Conservation (phyloP, 805 yeast genomes). For the Candida hispaniensis region DNA sequence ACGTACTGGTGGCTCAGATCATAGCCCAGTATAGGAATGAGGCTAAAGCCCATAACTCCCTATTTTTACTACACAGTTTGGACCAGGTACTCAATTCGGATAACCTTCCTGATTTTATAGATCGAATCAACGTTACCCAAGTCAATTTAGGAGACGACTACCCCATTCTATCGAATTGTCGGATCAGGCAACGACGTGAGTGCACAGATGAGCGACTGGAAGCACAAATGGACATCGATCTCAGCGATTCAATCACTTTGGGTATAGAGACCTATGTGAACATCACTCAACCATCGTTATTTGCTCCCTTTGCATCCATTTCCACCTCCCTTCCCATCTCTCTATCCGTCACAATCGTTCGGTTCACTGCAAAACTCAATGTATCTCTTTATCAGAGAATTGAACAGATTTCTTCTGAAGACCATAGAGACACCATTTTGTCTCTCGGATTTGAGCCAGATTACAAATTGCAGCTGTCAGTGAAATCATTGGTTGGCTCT, state of each 20-base stretch:
- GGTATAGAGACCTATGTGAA: slow-evolving; percentile 75
- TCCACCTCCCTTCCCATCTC: slow-evolving; percentile 83
- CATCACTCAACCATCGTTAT: slow-evolving; percentile 61
- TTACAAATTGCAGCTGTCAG: slow-evolving; percentile 76
- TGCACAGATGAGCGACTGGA: slow-evolving; percentile 40
- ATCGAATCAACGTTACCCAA: slow-evolving; percentile 67
- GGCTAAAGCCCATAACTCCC: slow-evolving; percentile 72
- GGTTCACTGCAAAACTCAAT: slow-evolving; percentile 83
- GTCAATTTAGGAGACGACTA: slow-evolving; percentile 89
- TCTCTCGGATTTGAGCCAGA: slow-evolving; percentile 89
- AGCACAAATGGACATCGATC: slow-evolving; percentile 84
- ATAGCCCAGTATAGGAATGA: slow-evolving; percentile 78
- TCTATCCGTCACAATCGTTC: slow-evolving; percentile 73
- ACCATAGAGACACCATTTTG: slow-evolving; percentile 44
- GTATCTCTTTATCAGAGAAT: slow-evolving; percentile 40
- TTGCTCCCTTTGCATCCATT: slow-evolving; percentile 77
- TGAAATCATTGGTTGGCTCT: slow-evolving; percentile 82
- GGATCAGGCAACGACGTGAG: slow-evolving; percentile 41
- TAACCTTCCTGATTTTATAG: slow-evolving; percentile 71
- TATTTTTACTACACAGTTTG: slow-evolving; percentile 70
- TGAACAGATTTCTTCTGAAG: slow-evolving; percentile 30
- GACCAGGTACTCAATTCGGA: slow-evolving; percentile 51
- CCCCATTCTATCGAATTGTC: slow-evolving; percentile 89
- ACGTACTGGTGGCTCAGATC: slow-evolving; percentile 84
- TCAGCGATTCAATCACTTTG: slow-evolving; percentile 74